Evolutionary conservation across 129 eudicot genomes (phyloP), one percentile per base, ranked within the genome.

Genomic region (Pseudognaphalium luteoalbum): DNA sequence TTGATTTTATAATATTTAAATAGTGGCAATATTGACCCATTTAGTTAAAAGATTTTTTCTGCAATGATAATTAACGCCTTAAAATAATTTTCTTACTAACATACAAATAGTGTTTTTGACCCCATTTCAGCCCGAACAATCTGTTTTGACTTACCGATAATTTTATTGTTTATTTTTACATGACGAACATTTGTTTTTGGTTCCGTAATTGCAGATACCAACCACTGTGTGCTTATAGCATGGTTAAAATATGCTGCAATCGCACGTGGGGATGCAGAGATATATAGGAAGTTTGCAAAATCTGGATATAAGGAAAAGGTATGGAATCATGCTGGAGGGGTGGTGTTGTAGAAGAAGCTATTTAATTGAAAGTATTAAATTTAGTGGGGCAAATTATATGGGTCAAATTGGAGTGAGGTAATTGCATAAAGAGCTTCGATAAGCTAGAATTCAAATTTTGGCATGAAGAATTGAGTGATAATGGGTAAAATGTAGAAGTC

Each of bases 231-330:
- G 63, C 20, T 20, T 20, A 57, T 19, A 57, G 63, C 63, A 6
- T 57, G 63, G 63, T 57, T 10, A 90, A 91, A 91, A 56, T 93
- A 93, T 68, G 98, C 96, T 17, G 96, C 98, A 63, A 90, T 57
- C 0, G 63, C 63, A n/a, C 63, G 63, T 5, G 63, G 63, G 9
- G 63, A 57, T 20, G 63, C 29, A 57, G 63, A 57, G 28, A 20
- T 57, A 6, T 57, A n/a, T 7, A 57, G 6, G 29, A 57, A 57
- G 15, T 57, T 57, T 20, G 28, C 63, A 57, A 57, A 20, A 20
- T 29, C 63, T 17, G 63, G 63, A 57, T 19, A 57, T 21, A 19
- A 57, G 15, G 29, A 57, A 12, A 57, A 57, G 22, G 20, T 57
- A 57, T 57, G 63, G 63, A 29, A 57, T 20, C 63, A 57, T 20